Evolutionary conservation across 352 stramenopile genomes (phyloP).

Genomic region (Peronosclerospora sorghi): DNA sequence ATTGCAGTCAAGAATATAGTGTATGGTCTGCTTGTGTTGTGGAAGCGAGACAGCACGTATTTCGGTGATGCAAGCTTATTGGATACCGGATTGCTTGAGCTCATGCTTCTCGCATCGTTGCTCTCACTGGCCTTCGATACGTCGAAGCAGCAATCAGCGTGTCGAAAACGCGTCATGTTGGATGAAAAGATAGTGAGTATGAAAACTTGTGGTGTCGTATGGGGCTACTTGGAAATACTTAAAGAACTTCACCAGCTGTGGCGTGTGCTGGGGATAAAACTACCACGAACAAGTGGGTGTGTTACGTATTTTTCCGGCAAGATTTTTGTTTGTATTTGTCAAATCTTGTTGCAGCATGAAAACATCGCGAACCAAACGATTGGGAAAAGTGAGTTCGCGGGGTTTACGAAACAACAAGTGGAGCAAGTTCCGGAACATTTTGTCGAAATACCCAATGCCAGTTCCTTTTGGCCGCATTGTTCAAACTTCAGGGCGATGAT

Average conservation of each 20-base stretch:
- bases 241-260: conserved; percentile 48
- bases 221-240: conserved; percentile 38
- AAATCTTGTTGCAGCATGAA: conserved; percentile 17
- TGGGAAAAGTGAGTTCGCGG: conserved; percentile 7
- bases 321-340: conserved; percentile 46
- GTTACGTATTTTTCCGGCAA: no score
- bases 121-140: conserved; percentile 26
- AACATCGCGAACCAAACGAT: conserved; percentile 3
- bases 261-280: conserved; percentile 34
- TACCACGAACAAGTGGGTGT: conserved; percentile 25
- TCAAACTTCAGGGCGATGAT: conserved; percentile 20
- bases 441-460: no score
- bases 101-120: conserved; percentile 47
- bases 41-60: conserved; percentile 31
- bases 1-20: no score
- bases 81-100: conserved; percentile 29
- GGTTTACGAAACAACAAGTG: no score
- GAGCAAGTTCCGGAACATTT: conserved; percentile 16
- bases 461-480: conserved; percentile 24
- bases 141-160: conserved; percentile 12
- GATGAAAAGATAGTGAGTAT: conserved; percentile 36
- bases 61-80: conserved; percentile 21
- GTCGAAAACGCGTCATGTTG: conserved; percentile 5
- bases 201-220: conserved; percentile 32
- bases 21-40: no score